Evolutionary conservation across 1,284 basidiomycete genomes (phyloP), one percentile per base, ranked within the genome.

Genomic region (Trichosporon ovoides): DNA sequence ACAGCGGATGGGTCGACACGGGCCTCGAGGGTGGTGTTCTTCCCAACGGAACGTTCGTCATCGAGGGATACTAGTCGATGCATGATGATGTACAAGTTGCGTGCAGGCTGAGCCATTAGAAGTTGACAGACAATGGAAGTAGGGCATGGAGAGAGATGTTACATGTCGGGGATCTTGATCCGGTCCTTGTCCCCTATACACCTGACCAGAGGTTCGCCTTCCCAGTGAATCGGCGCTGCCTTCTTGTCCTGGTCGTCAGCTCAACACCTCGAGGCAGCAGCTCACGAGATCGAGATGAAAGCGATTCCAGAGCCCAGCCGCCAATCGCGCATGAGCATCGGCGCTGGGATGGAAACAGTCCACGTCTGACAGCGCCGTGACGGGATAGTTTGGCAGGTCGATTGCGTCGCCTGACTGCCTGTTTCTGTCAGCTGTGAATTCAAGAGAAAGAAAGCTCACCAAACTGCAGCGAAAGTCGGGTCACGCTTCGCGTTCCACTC

Each of bases 331-430:
- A 58, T 79, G 77, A 0, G 71, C 72, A 19, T 64, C 65, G 20
- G 67, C 69, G 13, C 71, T 73, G 6, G 78, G 78, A 50, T 78
- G 78, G 63, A 78, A 79, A 60, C 76, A 79, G 59, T 79, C 78
- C 5, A 73, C 63, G n/a, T 68, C 66, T 7, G 71, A 74, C 7
- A 79, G 60, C 2, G 76, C 74, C 38, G 72, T 66, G 18, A 76
- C 70, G 3, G 78, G 78, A 52, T 72, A 78, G 36, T 68, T 59
- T 5, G 62, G 66, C 3, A 78, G 66, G 38, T 77, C 74, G 28
- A 79, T 62, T 7, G 65, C 68, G 6, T 66, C 57, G 6, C 71
- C 71, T 0, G 77, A 76, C 63, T 79, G 77, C 75, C 75, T 77
- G 52, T n/a, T 49, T 3, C 4, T 13, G 53, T 66, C 48, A 62